Evolutionary conservation across 768 basidiomycete species (phyloP).

Genomic region (Coprinopsis marcescibilis): DNA sequence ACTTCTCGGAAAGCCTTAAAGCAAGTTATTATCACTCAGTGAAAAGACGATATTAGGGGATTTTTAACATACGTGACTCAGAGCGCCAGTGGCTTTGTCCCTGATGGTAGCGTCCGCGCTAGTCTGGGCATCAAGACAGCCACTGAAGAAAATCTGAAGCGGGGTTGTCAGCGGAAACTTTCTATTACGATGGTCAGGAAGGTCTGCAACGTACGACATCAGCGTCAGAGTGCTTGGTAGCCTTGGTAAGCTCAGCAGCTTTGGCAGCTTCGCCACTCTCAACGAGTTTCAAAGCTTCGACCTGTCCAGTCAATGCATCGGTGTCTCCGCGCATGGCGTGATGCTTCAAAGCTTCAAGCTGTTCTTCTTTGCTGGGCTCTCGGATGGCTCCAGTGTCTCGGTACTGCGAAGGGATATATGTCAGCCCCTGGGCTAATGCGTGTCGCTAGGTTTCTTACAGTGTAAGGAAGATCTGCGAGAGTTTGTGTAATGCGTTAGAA

Average conservation of each 20-base stretch:
- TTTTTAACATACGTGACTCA: conserved; percentile 7
- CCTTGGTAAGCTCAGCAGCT: not conserved
- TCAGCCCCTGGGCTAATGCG: not conserved
- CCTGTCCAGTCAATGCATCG: not conserved
- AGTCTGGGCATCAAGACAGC: conserved; percentile 7
- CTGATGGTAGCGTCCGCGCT: conserved; percentile 4
- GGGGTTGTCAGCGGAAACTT: not conserved
- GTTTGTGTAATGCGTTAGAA: too few species aligned
- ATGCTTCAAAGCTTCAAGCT: not conserved
- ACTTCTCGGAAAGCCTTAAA: not conserved
- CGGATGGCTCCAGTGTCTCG: not conserved
- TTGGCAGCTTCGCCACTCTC: not conserved
- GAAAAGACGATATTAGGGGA: not conserved
- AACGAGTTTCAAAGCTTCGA: not conserved
- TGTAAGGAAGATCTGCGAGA: conserved; percentile 6
- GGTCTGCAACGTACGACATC: conserved; percentile 3
- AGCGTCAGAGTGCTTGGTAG: not conserved
- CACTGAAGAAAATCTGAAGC: conserved; percentile 8
- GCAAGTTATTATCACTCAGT: not conserved
- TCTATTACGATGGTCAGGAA: not conserved
- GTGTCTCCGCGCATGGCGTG: not conserved
- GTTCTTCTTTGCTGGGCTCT: not conserved
- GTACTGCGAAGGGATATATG: not conserved
- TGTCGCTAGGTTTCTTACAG: not conserved
- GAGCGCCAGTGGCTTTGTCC: conserved; percentile 8